Evolutionary conservation across 2,329 filamentous ascomycete species (phyloP).

Genomic region (Tothia fuscella): DNA sequence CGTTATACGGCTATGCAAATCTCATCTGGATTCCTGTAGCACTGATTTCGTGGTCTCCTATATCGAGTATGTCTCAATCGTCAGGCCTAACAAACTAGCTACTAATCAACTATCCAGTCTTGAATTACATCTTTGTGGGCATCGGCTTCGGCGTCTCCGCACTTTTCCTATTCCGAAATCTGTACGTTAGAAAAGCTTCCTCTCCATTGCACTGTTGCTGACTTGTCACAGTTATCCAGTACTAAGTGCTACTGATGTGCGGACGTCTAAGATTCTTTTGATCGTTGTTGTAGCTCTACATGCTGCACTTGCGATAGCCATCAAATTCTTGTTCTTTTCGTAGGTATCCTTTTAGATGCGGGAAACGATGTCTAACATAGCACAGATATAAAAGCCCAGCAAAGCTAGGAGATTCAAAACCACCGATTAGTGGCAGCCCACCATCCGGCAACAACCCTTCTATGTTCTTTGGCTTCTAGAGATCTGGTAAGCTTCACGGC

Average conservation of each 20-base stretch:
- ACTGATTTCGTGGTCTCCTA: constrained; percentile 76
- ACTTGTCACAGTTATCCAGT: constrained; percentile 47
- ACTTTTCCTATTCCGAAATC: constrained; percentile 27
- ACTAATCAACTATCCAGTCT: constrained; percentile 30
- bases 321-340: constrained; percentile 11
- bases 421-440: too few species aligned
- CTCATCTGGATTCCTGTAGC: constrained; percentile 95
- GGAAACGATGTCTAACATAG: too few species aligned
- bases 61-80: constrained; percentile 40
- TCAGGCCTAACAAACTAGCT: neutral
- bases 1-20: constrained; percentile 91
- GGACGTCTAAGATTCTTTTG: constrained; percentile 79
- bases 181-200: constrained; percentile 25
- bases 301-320: constrained; percentile 50
- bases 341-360: too few species aligned
- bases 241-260: constrained; percentile 80
- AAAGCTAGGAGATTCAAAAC: too few species aligned
- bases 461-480: too few species aligned
- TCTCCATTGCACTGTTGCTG: constrained; percentile 26
- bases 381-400: too few species aligned
- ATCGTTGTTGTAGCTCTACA: constrained; percentile 76
- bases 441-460: too few species aligned
- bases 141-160: constrained; percentile 36
- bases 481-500: too few species aligned
- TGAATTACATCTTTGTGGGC: constrained; percentile 91